phyloP scores from a whole-genome alignment of 2,329 filamentous ascomycete species.

The Colletotrichum nymphaeae region DNA sequence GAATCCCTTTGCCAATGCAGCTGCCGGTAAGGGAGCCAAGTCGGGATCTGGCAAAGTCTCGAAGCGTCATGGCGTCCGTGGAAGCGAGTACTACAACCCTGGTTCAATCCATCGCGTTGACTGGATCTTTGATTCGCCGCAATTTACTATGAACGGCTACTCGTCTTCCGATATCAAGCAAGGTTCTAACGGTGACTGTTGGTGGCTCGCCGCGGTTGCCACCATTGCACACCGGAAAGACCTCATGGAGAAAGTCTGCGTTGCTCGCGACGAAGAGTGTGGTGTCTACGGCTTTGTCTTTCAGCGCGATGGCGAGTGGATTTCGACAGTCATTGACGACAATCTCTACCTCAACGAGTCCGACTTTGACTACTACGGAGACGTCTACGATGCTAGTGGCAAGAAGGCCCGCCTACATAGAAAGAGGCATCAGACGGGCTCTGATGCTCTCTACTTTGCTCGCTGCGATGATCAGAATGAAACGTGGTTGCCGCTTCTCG shows the following conservation, averaged over 20 bases:
- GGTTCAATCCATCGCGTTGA: slow-evolving; percentile 56
- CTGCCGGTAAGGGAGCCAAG: neutral
- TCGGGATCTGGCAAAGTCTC: neutral
- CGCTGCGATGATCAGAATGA: slow-evolving; percentile 77
- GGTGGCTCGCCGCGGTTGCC: slow-evolving; percentile 77
- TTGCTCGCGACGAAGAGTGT: slow-evolving; percentile 73
- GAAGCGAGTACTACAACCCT: slow-evolving; percentile 41
- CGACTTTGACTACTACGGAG: slow-evolving; percentile 38
- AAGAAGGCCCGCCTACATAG: slow-evolving; percentile 71
- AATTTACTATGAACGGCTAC: slow-evolving; percentile 54
- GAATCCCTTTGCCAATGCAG: neutral
- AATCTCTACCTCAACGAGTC: slow-evolving; percentile 55
- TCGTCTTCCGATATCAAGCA: slow-evolving; percentile 56
- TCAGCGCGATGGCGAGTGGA: slow-evolving; percentile 77
- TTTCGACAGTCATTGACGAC: slow-evolving; percentile 78
- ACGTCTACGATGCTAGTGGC: slow-evolving; percentile 53
- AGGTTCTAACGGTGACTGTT: slow-evolving; percentile 73
- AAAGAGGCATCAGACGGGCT: slow-evolving; percentile 74
- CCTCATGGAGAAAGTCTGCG: slow-evolving; percentile 74
- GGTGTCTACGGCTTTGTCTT: slow-evolving; percentile 83
- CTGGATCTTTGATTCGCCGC: slow-evolving; percentile 55
- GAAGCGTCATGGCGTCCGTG: slow-evolving; percentile 26
- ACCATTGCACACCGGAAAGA: slow-evolving; percentile 74
- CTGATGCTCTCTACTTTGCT: slow-evolving; percentile 76
- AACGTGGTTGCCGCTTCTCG: slow-evolving; percentile 79